A percentile compares a stretch with the other conserved stretches of the same genome.
These are phyloP conservation scores for Phytomonas francai DNA, from an alignment of 208 protist genomes.

Conservation along the genomic window DNA sequence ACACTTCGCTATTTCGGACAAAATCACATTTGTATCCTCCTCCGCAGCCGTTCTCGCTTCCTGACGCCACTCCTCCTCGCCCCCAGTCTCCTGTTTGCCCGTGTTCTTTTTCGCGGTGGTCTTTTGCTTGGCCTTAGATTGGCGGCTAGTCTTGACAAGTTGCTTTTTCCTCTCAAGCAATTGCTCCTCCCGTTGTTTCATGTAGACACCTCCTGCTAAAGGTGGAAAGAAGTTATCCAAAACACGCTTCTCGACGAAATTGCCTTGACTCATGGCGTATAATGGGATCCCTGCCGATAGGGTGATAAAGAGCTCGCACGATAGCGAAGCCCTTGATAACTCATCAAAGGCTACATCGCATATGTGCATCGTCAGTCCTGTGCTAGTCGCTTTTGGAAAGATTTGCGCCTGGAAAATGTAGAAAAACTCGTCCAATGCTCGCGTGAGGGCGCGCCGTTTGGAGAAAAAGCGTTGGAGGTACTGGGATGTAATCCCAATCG, in stretches of 20 bases:
- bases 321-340: slow-evolving; percentile 34
- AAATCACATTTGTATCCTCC: slow-evolving; percentile 29
- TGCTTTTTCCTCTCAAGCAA: slow-evolving; percentile 9
- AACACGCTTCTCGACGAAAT: slow-evolving; percentile 85
- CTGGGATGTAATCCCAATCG: slow-evolving; percentile 14
- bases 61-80: not conserved
- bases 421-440: slow-evolving; percentile 34
- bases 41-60: slow-evolving; percentile 13
- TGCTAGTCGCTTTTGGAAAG: slow-evolving; percentile 38
- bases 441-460: slow-evolving; percentile 13
- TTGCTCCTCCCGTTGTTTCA: slow-evolving; percentile 29
- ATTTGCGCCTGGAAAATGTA: slow-evolving; percentile 68
- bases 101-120: not conserved
- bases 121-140: not conserved
- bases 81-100: slow-evolving; percentile 10
- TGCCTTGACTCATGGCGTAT: slow-evolving; percentile 78
- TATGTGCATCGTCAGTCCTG: slow-evolving; percentile 78
- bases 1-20: slow-evolving; percentile 33
- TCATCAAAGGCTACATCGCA: slow-evolving; percentile 80
- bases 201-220: slow-evolving; percentile 52
- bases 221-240: slow-evolving; percentile 81
- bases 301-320: slow-evolving; percentile 45
- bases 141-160: not conserved
- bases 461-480: slow-evolving; percentile 16
- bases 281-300: slow-evolving; percentile 57